phyloP scores from a whole-genome alignment of 495 filamentous ascomycete genomes.

The Entonaema liquescens region DNA sequence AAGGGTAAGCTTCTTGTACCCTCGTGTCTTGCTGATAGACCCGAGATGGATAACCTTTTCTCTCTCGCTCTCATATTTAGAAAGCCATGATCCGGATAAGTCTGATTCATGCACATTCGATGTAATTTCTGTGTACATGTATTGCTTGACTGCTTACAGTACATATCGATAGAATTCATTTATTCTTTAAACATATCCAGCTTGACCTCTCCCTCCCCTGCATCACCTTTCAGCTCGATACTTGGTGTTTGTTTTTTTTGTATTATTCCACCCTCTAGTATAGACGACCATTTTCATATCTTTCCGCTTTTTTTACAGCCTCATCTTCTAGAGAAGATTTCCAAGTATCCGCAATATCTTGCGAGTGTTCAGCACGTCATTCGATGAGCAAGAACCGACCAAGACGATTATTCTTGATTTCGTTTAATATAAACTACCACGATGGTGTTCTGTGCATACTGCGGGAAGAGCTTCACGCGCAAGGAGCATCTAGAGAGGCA shows the following conservation, averaged over 20 bases:
- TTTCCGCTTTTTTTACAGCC: background rate
- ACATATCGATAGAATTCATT: constrained; percentile 16
- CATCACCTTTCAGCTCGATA: background rate
- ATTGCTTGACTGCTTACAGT: constrained; percentile 20
- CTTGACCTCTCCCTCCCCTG: constrained; percentile 1
- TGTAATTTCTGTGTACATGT: constrained; percentile 23
- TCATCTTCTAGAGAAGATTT: background rate
- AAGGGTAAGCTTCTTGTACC: constrained; percentile 35
- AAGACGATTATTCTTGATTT: constrained; percentile 5
- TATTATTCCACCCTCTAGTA: constrained; percentile 1
- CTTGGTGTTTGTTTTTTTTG: constrained; percentile 3
- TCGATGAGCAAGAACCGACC: constrained; percentile 24
- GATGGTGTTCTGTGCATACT: constrained; percentile 69
- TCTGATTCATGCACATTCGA: constrained; percentile 27
- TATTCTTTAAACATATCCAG: constrained; percentile 11
- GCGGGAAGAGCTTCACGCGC: constrained; percentile 69
- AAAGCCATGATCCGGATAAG: constrained; percentile 31
- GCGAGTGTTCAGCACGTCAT: background rate
- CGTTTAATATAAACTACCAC: constrained; percentile 6
- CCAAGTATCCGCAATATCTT: background rate
- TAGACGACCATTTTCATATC: constrained; percentile 13
- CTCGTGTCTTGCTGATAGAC: constrained; percentile 16
- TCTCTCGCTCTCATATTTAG: constrained; percentile 33
- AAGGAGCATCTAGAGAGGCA: constrained; percentile 74
- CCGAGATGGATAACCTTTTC: constrained; percentile 31